A percentile compares a stretch with the other conserved stretches of the same genome.
phyloP scores from a whole-genome alignment of 331 rosid genomes.

The Acacia pycnantha region DNA sequence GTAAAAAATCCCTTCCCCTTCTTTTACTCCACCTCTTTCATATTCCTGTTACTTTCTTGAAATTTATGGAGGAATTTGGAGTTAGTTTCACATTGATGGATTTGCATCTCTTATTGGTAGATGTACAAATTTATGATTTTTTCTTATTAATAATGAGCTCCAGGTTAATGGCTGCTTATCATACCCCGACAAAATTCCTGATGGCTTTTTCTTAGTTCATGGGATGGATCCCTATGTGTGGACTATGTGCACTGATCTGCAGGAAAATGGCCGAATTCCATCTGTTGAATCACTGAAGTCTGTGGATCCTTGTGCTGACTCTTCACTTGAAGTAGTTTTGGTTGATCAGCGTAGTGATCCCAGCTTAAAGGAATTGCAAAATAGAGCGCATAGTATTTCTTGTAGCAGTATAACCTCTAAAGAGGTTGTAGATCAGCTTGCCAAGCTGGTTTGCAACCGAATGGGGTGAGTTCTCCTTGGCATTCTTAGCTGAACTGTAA shows the following conservation, averaged over 20 bases:
- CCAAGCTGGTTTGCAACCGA: constrained; percentile 63
- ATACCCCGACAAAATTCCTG: constrained; percentile 71
- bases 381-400: constrained; percentile 49
- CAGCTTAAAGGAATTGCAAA: constrained; percentile 66
- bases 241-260: constrained; percentile 69
- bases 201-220: constrained; percentile 71
- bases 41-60: neutral
- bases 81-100: neutral
- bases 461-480: constrained; percentile 66
- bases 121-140: neutral
- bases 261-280: constrained; percentile 74
- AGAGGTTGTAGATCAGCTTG: constrained; percentile 81
- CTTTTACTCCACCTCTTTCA: neutral
- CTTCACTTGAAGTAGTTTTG: constrained; percentile 63
- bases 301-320: constrained; percentile 50
- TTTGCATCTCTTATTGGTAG: neutral
- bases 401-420: constrained; percentile 45
- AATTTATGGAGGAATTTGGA: neutral
- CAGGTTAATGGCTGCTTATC: constrained; percentile 88
- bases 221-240: constrained; percentile 79
- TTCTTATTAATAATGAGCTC: constrained; percentile 34
- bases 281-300: constrained; percentile 61
- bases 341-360: constrained; percentile 66
- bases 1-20: neutral
- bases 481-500: constrained; percentile 20